These are phyloP conservation scores for Metschnikowia matae DNA, from an alignment of 805 yeast genomes.

Conservation along the genomic window DNA sequence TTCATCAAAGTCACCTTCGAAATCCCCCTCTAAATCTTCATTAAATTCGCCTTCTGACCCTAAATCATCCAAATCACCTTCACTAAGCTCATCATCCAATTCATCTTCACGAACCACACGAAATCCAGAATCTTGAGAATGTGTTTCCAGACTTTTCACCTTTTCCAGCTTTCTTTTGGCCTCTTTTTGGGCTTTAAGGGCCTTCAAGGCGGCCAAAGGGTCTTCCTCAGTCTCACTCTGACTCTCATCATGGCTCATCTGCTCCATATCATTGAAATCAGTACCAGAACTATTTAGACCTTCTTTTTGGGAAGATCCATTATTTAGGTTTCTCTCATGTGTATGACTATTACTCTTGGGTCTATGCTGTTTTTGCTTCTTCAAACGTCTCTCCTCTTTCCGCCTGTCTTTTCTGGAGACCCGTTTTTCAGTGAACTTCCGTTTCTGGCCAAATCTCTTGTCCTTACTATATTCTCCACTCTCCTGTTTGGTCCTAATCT, in stretches of 20 bases:
- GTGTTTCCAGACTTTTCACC: neutral
- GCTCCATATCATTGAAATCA: too few species aligned
- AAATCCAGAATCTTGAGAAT: neutral
- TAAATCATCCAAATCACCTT: neutral
- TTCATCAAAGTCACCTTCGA: neutral
- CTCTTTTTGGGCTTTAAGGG: slow-evolving; percentile 14
- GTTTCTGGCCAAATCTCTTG: slow-evolving; percentile 20
- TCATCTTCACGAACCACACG: slow-evolving; percentile 18
- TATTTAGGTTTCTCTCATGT: neutral
- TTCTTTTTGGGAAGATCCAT: neutral
- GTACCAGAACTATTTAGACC: neutral
- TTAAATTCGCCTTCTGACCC: neutral
- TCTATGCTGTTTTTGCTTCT: slow-evolving; percentile 27
- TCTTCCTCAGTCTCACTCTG: slow-evolving; percentile 21
- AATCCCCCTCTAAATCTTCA: neutral
- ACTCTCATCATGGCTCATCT: slow-evolving; percentile 6
- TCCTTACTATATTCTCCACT: slow-evolving; percentile 42
- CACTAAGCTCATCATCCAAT: slow-evolving; percentile 21
- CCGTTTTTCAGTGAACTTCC: slow-evolving; percentile 20
- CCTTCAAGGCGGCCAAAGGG: slow-evolving; percentile 17
- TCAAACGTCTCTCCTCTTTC: slow-evolving; percentile 30
- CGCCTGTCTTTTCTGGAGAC: slow-evolving; percentile 32
- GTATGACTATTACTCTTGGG: neutral
- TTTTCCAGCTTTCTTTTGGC: slow-evolving; percentile 4
- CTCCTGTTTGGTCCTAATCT: slow-evolving; percentile 41